These are phyloP conservation scores for Phytopythium montanum DNA, from an alignment of 352 stramenopile genomes.

Conservation along the genomic window DNA sequence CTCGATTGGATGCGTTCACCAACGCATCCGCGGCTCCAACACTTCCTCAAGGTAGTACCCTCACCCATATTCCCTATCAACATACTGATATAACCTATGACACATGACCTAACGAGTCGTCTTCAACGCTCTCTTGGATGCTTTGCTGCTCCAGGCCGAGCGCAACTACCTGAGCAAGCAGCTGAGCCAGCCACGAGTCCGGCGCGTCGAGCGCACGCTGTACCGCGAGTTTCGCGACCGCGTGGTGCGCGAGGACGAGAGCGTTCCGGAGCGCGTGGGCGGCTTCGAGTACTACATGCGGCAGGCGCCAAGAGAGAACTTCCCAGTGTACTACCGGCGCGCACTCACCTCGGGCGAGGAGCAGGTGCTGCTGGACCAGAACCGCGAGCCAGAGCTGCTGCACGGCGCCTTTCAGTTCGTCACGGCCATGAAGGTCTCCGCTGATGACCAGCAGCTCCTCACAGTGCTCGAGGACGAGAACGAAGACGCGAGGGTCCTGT, in stretches of 20 bases:
- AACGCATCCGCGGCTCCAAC: slow-evolving; percentile 37
- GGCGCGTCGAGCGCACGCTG: slow-evolving; percentile 51
- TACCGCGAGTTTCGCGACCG: slow-evolving; percentile 67
- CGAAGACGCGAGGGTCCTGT: slow-evolving; percentile 52
- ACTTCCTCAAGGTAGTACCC: slow-evolving; percentile 52
- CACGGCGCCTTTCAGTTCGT: slow-evolving; percentile 64
- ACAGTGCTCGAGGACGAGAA: slow-evolving; percentile 68
- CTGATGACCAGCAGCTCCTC: slow-evolving; percentile 53
- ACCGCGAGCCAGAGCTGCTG: slow-evolving; percentile 47
- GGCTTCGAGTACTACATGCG: slow-evolving; percentile 73
- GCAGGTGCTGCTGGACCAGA: slow-evolving; percentile 77
- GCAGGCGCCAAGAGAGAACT: slow-evolving; percentile 61
- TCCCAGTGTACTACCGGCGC: slow-evolving; percentile 72
- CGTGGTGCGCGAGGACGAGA: slow-evolving; percentile 46
- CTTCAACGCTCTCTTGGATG: not conserved
- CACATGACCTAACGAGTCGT: not conserved
- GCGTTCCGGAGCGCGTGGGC: slow-evolving; percentile 75
- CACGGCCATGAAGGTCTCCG: slow-evolving; percentile 71
- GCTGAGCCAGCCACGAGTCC: slow-evolving; percentile 52
- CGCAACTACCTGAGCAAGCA: slow-evolving; percentile 45
- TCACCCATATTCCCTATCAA: not conserved
- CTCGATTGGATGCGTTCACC: slow-evolving; percentile 50
- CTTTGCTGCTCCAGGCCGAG: slow-evolving; percentile 26
- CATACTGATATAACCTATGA: not conserved
- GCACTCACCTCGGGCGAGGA: slow-evolving; percentile 24